Conservation (phyloP, 257 asterid species). For the Solanum arcanum region DNA sequence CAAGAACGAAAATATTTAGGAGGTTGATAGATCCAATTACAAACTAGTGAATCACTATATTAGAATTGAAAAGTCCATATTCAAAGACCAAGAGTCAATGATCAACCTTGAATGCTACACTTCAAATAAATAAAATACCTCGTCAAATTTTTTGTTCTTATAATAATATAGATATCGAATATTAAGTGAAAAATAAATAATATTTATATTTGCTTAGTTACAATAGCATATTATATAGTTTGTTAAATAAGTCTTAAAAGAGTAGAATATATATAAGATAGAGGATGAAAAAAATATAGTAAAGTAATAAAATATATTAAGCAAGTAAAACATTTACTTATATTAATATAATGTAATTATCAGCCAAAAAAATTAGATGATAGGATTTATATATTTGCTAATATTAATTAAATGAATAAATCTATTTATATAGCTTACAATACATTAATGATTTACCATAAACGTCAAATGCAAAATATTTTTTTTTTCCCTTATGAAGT, state of each 20-base stretch:
- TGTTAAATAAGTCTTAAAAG: rapidly evolving
- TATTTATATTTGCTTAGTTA: background rate
- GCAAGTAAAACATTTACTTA: background rate
- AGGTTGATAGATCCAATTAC: background rate
- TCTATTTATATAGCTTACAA: background rate
- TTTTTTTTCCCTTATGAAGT: background rate
- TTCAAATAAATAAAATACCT: background rate
- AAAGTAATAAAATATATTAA: background rate
- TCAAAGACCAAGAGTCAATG: background rate
- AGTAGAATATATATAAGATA: background rate
- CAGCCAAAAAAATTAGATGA: background rate
- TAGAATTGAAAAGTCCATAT: background rate
- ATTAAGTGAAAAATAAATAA: background rate
- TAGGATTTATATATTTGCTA: background rate
- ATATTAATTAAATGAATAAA: background rate
- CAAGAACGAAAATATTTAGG: background rate
- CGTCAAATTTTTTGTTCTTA: background rate
- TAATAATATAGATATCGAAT: rapidly evolving
- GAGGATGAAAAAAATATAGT: background rate
- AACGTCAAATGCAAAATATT: background rate
- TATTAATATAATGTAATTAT: background rate
- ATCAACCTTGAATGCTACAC: background rate
- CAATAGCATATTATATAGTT: background rate
- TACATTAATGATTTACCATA: background rate
- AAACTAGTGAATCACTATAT: background rate